phyloP scores from a whole-genome alignment of 192 early-diverging fungal species.

The Gonapodya sp. region DNA sequence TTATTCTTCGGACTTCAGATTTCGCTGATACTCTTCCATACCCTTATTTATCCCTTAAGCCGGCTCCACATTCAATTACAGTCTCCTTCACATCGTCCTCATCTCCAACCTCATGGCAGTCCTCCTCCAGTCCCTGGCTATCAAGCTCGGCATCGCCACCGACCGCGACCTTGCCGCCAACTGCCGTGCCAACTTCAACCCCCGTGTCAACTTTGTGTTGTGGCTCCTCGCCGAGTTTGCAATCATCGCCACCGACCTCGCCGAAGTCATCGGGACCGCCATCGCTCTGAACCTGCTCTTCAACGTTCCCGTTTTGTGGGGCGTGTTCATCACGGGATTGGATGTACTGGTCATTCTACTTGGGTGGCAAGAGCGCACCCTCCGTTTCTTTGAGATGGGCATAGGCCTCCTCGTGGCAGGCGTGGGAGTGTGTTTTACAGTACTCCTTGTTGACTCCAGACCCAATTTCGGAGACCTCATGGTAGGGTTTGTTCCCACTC shows the following conservation, averaged over 20 bases:
- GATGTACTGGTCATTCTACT: slow-evolving; percentile 66
- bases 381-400: slow-evolving; percentile 53
- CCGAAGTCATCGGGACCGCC: slow-evolving; percentile 84
- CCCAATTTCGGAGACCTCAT: slow-evolving; percentile 51
- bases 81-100: slow-evolving; percentile 61
- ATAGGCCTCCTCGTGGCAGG: slow-evolving; percentile 55
- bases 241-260: slow-evolving; percentile 74
- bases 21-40: not conserved
- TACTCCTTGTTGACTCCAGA: slow-evolving; percentile 45
- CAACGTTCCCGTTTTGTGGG: slow-evolving; percentile 54
- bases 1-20: no score
- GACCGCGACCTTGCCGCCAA: slow-evolving; percentile 62
- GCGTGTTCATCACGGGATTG: slow-evolving; percentile 61
- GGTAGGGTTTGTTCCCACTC: slow-evolving; percentile 20
- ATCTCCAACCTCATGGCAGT: slow-evolving; percentile 67
- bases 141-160: slow-evolving; percentile 67
- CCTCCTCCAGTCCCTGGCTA: slow-evolving; percentile 62
- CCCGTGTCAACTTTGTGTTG: slow-evolving; percentile 47
- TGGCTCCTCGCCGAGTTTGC: slow-evolving; percentile 65
- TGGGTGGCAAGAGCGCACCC: slow-evolving; percentile 36
- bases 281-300: slow-evolving; percentile 72
- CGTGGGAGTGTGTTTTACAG: slow-evolving; percentile 59
- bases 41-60: slow-evolving; percentile 23
- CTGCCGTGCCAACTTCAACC: slow-evolving; percentile 50
- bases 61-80: slow-evolving; percentile 65